Conservation (phyloP, 164 flowering plant genomes). For the Tetracentron sinense region DNA sequence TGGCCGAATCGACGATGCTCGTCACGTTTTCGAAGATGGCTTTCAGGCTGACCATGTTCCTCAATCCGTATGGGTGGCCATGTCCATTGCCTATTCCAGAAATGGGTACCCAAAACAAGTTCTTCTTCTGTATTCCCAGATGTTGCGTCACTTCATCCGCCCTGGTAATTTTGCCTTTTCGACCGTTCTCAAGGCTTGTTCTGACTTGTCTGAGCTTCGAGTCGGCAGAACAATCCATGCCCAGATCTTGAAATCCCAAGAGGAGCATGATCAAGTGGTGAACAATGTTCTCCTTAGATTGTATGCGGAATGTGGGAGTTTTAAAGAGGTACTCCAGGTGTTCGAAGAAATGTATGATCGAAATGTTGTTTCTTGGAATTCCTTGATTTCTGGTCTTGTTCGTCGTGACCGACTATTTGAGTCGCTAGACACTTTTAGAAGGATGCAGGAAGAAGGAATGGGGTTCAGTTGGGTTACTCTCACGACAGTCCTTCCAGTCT, state of each 20-base stretch:
- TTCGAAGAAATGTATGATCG: slow-evolving; percentile 41
- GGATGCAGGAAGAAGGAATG: no score
- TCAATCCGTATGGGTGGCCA: slow-evolving; percentile 33
- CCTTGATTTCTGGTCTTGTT: slow-evolving; percentile 27
- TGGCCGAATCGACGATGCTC: slow-evolving; percentile 33
- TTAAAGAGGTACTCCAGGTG: slow-evolving; percentile 25
- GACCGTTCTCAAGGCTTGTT: slow-evolving; percentile 32
- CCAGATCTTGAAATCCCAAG: slow-evolving; percentile 31
- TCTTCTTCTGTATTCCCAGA: slow-evolving; percentile 26
- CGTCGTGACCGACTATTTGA: slow-evolving; percentile 19
- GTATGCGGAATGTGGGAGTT: slow-evolving; percentile 26
- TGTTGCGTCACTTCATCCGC: slow-evolving; percentile 17
- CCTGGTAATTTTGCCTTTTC: slow-evolving; percentile 37
- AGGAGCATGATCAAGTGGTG: slow-evolving; percentile 39
- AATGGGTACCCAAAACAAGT: slow-evolving; percentile 28
- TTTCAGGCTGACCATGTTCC: slow-evolving; percentile 7
- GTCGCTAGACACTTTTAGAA: slow-evolving; percentile 22
- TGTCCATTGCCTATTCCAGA: slow-evolving; percentile 37
- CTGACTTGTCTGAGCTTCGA: slow-evolving; percentile 15
- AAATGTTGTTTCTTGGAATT: slow-evolving; percentile 43
- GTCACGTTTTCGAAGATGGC: slow-evolving; percentile 28
- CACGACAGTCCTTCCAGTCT: slow-evolving; percentile 28
- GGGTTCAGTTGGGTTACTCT: slow-evolving; percentile 44
- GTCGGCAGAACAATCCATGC: slow-evolving; percentile 36
- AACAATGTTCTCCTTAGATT: slow-evolving; percentile 34